phyloP scores from a whole-genome alignment of 23 red algal genomes.

The Pyropia haitanensis region DNA sequence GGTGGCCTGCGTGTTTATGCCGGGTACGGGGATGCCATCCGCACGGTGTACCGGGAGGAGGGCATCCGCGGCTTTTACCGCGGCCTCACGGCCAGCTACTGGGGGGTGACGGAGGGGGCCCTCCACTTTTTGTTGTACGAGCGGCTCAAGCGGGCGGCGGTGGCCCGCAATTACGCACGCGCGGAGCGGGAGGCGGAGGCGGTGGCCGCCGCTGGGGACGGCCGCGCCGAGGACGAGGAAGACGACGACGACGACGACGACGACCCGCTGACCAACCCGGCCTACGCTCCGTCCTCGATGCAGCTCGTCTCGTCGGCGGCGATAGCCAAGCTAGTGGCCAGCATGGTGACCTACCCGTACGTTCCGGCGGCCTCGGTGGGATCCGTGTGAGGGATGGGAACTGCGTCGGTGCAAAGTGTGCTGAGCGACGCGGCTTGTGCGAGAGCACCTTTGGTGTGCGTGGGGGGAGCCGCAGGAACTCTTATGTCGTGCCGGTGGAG shows the following conservation, averaged over 20 bases:
- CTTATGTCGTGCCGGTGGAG: no score
- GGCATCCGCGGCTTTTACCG: slow-evolving; percentile 88
- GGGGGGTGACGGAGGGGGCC: slow-evolving; percentile 92
- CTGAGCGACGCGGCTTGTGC: no score
- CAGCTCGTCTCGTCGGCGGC: slow-evolving; percentile 73
- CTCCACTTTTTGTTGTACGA: slow-evolving; percentile 98
- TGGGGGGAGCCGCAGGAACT: no score
- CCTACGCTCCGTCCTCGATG: slow-evolving; percentile 31
- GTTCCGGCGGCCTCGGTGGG: no score
- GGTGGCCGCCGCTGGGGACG: no score
- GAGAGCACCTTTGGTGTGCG: no score
- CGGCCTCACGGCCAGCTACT: slow-evolving; percentile 85
- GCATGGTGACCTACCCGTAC: slow-evolving; percentile 79
- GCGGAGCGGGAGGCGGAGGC: slow-evolving; percentile 26
- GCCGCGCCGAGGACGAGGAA: no score
- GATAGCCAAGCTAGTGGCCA: slow-evolving; percentile 76
- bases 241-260: no score
- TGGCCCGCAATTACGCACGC: slow-evolving; percentile 31
- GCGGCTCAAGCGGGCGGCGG: slow-evolving; percentile 54
- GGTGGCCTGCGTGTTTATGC: slow-evolving; percentile 22
- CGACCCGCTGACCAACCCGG: slow-evolving; percentile 5
- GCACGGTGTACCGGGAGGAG: slow-evolving; percentile 73
- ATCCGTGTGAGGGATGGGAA: no score
- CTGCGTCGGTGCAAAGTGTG: no score
- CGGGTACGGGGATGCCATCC: slow-evolving; percentile 88